Conservation (phyloP, 169 alveolate genomes). For the Plasmodium berghei region DNA sequence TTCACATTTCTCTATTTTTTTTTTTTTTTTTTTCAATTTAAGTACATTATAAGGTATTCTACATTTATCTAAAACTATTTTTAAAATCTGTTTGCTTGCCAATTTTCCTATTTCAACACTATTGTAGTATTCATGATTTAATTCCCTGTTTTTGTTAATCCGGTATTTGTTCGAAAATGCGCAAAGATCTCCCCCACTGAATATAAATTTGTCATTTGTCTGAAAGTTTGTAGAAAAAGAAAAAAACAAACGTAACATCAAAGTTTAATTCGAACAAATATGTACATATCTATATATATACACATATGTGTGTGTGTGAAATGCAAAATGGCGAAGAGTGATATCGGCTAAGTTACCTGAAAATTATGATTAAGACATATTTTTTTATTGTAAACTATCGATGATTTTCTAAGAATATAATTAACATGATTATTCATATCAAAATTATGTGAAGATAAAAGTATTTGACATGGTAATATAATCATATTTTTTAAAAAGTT, state of each 20-base stretch:
- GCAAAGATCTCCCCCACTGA: conserved; percentile 67
- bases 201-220: conserved; percentile 61
- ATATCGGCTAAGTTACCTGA: conserved; percentile 16
- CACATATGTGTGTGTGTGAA: background rate
- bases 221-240: background rate
- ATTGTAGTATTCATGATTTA: conserved; percentile 62
- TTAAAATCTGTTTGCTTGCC: conserved; percentile 36
- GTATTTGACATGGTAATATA: conserved; percentile 36
- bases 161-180: conserved; percentile 53
- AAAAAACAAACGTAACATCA: background rate
- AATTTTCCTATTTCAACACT: conserved; percentile 53
- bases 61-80: conserved; percentile 13
- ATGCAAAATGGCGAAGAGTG: background rate
- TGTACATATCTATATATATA: background rate
- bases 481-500: conserved; percentile 7
- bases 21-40: background rate
- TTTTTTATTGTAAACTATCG: conserved; percentile 45
- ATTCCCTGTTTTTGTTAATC: conserved; percentile 16
- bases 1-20: too few relatives aligned
- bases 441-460: conserved; percentile 30
- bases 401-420: conserved; percentile 50
- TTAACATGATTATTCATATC: conserved; percentile 52
- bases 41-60: conserved; percentile 8
- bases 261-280: background rate
- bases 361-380: conserved; percentile 60